Evolutionary conservation across 2,329 filamentous ascomycete genomes (phyloP).

Genomic region (Fusarium decemcellulare): DNA sequence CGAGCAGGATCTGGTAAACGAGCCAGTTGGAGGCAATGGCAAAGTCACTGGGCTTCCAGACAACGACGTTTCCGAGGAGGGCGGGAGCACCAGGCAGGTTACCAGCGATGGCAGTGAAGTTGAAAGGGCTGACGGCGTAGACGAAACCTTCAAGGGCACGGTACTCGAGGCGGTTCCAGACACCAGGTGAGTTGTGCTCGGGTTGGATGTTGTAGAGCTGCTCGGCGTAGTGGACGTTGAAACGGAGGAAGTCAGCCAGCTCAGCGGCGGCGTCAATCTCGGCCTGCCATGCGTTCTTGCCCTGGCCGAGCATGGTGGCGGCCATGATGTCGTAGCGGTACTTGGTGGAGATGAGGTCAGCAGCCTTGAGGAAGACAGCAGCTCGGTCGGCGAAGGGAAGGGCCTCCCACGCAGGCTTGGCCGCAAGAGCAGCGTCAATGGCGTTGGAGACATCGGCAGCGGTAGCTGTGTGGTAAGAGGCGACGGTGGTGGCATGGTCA

Average conservation of each 20-base stretch:
- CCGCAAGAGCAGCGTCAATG: constrained; percentile 88
- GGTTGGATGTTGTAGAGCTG: constrained; percentile 93
- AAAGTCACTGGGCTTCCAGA: constrained; percentile 96
- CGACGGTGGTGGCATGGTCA: constrained; percentile 81
- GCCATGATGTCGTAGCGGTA: constrained; percentile 98
- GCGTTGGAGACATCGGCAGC: constrained; percentile 81
- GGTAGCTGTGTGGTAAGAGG: constrained; percentile 87
- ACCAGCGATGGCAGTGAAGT: constrained; percentile 95
- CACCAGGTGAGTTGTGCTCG: constrained; percentile 82
- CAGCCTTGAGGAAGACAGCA: constrained; percentile 95
- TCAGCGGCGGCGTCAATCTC: constrained; percentile 97
- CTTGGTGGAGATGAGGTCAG: constrained; percentile 90
- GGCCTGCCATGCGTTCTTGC: constrained; percentile 99
- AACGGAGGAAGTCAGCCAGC: constrained; percentile 91
- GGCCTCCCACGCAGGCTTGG: constrained; percentile 87
- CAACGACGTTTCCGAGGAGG: constrained; percentile 91
- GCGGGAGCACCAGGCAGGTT: constrained; percentile 89
- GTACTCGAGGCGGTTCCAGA: constrained; percentile 95
- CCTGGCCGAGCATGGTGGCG: constrained; percentile 94
- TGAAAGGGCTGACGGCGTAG: constrained; percentile 95
- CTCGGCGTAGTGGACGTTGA: constrained; percentile 94
- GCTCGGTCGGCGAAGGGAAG: constrained; percentile 92
- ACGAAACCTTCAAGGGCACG: constrained; percentile 94
- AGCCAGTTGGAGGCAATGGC: constrained; percentile 94
- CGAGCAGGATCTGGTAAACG: constrained; percentile 89